A percentile compares a stretch with the other conserved stretches of the same genome.
phyloP scores from a whole-genome alignment of 1,284 basidiomycete genomes.

The Heterobasidion parviporum region DNA sequence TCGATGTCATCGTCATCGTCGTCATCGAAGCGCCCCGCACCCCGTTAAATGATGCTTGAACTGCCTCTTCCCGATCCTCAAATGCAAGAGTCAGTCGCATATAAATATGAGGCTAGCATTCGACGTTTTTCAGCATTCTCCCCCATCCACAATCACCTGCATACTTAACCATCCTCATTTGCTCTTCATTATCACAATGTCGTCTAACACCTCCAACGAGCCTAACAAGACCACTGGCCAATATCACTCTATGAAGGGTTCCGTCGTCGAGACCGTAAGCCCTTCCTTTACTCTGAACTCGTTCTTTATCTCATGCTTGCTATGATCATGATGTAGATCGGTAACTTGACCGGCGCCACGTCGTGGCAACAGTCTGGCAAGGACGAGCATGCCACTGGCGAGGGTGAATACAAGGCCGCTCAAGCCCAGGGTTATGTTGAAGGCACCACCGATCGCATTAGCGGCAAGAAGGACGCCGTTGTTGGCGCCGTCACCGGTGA shows the following conservation, averaged over 20 bases:
- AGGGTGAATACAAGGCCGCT: conserved; percentile 50
- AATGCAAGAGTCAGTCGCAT: no score
- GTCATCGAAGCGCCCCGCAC: no score
- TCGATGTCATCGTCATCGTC: no score
- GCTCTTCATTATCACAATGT: background rate
- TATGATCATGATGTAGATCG: conserved; percentile 8
- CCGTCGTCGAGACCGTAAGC: conserved; percentile 37
- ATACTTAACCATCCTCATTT: background rate
- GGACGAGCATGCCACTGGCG: conserved; percentile 60
- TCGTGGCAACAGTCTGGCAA: conserved; percentile 37
- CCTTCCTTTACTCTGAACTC: background rate
- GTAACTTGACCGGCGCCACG: conserved; percentile 6
- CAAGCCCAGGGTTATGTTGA: conserved; percentile 49
- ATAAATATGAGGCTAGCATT: no score
- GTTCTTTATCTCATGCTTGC: background rate
- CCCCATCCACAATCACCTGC: background rate
- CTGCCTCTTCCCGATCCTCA: no score
- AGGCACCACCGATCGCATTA: conserved; percentile 48
- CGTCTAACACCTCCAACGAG: conserved; percentile 7
- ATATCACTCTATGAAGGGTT: conserved; percentile 53
- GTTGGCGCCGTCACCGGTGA: conserved; percentile 62
- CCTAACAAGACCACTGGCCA: conserved; percentile 57
- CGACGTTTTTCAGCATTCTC: no score
- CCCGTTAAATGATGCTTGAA: no score
- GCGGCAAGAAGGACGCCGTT: conserved; percentile 61